phyloP scores from a whole-genome alignment of 2,329 filamentous ascomycete genomes.

The Stagonosporopsis chrysanthemi region DNA sequence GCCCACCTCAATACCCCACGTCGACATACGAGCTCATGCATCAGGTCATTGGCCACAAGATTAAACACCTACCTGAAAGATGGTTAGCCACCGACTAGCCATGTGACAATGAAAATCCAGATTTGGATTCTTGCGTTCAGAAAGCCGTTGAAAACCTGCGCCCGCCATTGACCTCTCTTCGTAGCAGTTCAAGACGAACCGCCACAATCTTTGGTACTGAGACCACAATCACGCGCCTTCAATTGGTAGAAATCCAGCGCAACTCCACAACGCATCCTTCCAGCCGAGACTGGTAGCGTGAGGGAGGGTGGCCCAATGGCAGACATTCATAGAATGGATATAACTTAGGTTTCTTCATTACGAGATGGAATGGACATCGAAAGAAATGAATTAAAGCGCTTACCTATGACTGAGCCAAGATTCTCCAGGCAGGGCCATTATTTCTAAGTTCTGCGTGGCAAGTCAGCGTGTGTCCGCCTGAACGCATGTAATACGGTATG shows the following conservation, averaged over 20 bases:
- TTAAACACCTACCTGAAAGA: conserved; percentile 11
- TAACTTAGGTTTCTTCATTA: conserved; percentile 65
- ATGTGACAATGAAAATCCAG: conserved; percentile 4
- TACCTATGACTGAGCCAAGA: conserved; percentile 23
- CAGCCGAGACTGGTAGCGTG: conserved; percentile 66
- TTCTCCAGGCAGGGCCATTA: not conserved
- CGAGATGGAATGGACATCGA: conserved; percentile 32
- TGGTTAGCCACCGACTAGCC: conserved; percentile 22
- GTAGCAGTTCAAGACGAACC: conserved; percentile 55
- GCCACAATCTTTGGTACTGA: conserved; percentile 52
- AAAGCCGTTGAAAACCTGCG: conserved; percentile 71
- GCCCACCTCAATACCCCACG: too few species aligned
- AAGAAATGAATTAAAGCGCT: conserved; percentile 19
- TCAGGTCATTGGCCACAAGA: not conserved
- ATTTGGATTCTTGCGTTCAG: conserved; percentile 56
- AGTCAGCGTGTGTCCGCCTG: conserved; percentile 28
- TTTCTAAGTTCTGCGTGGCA: conserved; percentile 11
- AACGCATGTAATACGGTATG: conserved; percentile 1
- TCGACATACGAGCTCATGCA: not conserved
- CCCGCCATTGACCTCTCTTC: conserved; percentile 60
- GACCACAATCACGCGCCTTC: conserved; percentile 65
- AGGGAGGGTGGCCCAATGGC: conserved; percentile 75
- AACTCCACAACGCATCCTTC: conserved; percentile 82
- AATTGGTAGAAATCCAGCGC: conserved; percentile 48
- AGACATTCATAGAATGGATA: conserved; percentile 69